phyloP scores from a whole-genome alignment of 75 land plant genomes.

The Pinus albicaulis region DNA sequence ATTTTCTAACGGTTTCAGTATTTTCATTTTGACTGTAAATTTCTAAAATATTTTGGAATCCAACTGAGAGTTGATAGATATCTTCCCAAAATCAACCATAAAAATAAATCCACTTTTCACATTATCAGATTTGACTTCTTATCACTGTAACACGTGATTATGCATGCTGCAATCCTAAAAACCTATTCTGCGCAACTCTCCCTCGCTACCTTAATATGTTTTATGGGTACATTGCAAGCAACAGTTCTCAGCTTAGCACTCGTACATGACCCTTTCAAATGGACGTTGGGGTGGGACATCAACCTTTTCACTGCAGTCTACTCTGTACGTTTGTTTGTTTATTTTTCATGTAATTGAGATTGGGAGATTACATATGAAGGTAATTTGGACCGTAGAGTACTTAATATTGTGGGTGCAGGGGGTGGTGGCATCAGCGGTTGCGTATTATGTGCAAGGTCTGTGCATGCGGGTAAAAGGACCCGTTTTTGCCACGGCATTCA shows the following conservation, averaged over 20 bases:
- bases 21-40: no score
- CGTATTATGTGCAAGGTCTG: neutral
- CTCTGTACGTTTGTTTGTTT: conserved; percentile 27
- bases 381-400: no score
- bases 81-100: no score
- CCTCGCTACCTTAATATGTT: conserved; percentile 37
- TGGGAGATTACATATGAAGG: no score
- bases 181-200: conserved; percentile 50
- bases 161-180: conserved; percentile 35
- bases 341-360: neutral
- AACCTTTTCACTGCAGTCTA: conserved; percentile 38
- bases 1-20: no score
- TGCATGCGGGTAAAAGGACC: neutral
- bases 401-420: neutral
- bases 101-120: no score
- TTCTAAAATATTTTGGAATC: no score
- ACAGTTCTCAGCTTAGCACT: conserved; percentile 16
- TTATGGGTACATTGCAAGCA: conserved; percentile 22
- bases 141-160: neutral
- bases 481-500: neutral
- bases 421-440: neutral
- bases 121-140: no score
- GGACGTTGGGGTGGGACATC: conserved; percentile 28
- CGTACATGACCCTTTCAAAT: conserved; percentile 16
- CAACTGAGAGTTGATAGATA: no score